These are phyloP conservation scores for Conoideocrella luteorostrata DNA, from an alignment of 2,329 filamentous ascomycete species.

Conservation along the genomic window DNA sequence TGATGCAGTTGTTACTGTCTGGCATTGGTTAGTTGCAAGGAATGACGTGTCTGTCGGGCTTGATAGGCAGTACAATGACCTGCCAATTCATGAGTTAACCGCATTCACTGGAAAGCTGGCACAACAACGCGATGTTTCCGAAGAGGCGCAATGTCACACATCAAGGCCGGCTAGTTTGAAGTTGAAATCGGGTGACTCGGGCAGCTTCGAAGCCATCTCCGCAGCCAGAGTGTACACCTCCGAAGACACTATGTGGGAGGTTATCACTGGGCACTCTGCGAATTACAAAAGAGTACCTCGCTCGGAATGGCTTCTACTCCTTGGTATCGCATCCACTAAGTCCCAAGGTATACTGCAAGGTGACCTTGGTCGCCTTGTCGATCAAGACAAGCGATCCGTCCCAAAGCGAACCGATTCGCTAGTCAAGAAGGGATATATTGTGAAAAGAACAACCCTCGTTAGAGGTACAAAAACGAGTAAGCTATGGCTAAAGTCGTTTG, in stretches of 20 bases:
- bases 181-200: neutral
- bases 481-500: conserved; percentile 52
- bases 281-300: conserved; percentile 52
- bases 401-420: conserved; percentile 55
- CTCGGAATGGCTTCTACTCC: conserved; percentile 52
- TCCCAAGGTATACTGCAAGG: conserved; percentile 53
- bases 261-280: conserved; percentile 51
- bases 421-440: conserved; percentile 54
- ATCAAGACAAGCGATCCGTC: conserved; percentile 58
- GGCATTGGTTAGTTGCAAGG: conserved; percentile 29
- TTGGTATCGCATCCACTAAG: conserved; percentile 50
- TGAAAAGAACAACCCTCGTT: conserved; percentile 53
- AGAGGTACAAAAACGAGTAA: conserved; percentile 56
- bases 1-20: conserved; percentile 25
- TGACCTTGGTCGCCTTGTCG: conserved; percentile 49
- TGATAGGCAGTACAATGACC: conserved; percentile 24
- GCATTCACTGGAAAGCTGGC: neutral
- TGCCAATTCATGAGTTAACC: conserved; percentile 33
- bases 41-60: conserved; percentile 30
- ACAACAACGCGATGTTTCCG: neutral
- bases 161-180: neutral
- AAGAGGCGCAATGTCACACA: neutral
- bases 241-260: conserved; percentile 53
- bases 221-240: conserved; percentile 37
- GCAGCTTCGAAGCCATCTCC: neutral